A percentile compares a stretch with the other conserved stretches of the same genome.
phyloP scores from a whole-genome alignment of 139 green algal genomes.

The Picochlorum sp. region DNA sequence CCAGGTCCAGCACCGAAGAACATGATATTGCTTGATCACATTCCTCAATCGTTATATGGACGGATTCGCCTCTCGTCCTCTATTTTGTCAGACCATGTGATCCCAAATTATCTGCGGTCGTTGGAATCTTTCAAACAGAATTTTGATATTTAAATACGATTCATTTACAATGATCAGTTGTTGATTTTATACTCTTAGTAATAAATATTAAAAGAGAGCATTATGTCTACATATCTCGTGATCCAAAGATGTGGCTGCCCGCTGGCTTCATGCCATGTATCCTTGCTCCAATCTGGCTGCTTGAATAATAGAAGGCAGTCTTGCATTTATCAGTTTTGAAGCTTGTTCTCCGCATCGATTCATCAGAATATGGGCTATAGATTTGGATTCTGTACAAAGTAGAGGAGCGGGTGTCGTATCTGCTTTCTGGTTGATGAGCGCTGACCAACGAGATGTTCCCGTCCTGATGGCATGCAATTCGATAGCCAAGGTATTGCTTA shows the following conservation, averaged over 20 bases:
- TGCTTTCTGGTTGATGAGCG: too few relatives aligned
- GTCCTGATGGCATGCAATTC: too few relatives aligned
- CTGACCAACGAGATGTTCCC: too few relatives aligned
- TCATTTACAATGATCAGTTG: background rate
- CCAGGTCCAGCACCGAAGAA: background rate
- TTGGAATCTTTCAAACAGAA: slow-evolving; percentile 30
- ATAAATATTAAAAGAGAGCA: background rate
- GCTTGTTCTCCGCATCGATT: background rate
- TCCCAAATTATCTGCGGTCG: slow-evolving; percentile 55
- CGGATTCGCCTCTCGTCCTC: slow-evolving; percentile 61
- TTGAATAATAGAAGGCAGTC: background rate
- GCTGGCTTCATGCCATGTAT: slow-evolving; percentile 36
- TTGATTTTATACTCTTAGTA: background rate
- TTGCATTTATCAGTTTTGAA: background rate
- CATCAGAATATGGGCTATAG: background rate
- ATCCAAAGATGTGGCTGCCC: slow-evolving; percentile 10
- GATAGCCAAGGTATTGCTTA: too few relatives aligned
- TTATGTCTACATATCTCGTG: slow-evolving; percentile 6
- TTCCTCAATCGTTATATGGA: slow-evolving; percentile 44
- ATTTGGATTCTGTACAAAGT: background rate
- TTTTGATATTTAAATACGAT: too few relatives aligned
- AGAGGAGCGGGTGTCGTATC: background rate
- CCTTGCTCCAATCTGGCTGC: background rate
- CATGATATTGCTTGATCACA: slow-evolving; percentile 41
- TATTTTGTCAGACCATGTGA: slow-evolving; percentile 73